Percentiles rank a stretch among this genome's conserved stretches.
phyloP scores from a whole-genome alignment of 1,139 yeast species.

The Candida neerlandica region DNA sequence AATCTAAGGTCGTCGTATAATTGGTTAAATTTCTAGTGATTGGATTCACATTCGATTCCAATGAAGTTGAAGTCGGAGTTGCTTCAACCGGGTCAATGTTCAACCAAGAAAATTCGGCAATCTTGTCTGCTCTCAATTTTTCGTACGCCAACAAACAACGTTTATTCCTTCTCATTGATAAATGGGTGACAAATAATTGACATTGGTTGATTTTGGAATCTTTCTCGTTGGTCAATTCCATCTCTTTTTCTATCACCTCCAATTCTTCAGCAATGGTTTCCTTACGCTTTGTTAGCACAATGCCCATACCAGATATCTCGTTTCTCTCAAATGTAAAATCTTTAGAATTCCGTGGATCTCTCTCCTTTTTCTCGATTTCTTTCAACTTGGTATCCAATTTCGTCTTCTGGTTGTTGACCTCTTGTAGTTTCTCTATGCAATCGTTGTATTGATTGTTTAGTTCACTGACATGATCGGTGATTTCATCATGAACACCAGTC shows the following conservation, averaged over 20 bases:
- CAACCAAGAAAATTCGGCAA: constrained; percentile 75
- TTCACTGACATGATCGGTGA: background rate
- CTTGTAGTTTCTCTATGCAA: background rate
- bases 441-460: constrained; percentile 14
- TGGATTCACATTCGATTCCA: constrained; percentile 2
- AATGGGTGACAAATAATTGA: constrained; percentile 77
- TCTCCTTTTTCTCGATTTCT: background rate
- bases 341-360: background rate
- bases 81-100: constrained; percentile 41
- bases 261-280: background rate
- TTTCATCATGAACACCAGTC: constrained; percentile 8
- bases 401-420: background rate
- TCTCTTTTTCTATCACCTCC: constrained; percentile 16
- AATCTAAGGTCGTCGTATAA: constrained; percentile 33
- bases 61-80: constrained; percentile 1
- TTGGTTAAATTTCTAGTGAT: constrained; percentile 11
- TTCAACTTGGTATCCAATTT: background rate
- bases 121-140: constrained; percentile 63
- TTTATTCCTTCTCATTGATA: constrained; percentile 84
- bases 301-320: background rate
- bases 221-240: constrained; percentile 25
- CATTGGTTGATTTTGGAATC: constrained; percentile 59
- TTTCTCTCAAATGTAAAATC: background rate
- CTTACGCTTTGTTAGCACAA: background rate
- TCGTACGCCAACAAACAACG: constrained; percentile 87